Evolutionary conservation across 108 stramenopile genomes (phyloP).

Genomic region (Skeletonema grethae): DNA sequence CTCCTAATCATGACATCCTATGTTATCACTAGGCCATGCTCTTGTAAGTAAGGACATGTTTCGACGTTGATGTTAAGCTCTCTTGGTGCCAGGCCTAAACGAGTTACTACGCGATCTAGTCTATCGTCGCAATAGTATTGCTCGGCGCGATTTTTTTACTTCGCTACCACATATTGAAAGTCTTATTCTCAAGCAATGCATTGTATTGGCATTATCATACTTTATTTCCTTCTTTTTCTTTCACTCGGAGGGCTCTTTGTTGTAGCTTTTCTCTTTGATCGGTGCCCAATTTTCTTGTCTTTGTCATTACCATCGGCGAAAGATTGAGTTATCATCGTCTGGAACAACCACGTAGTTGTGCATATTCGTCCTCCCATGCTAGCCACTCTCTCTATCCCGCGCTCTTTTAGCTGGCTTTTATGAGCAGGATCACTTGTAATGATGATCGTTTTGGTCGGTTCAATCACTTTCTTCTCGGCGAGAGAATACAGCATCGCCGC

Average conservation of each 20-base stretch:
- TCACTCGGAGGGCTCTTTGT: not conserved
- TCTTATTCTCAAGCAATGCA: too few species aligned
- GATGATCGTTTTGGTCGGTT: constrained; percentile 39
- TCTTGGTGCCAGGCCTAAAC: too few species aligned
- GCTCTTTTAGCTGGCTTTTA: constrained; percentile 24
- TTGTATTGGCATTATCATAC: too few species aligned
- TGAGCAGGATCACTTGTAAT: constrained; percentile 44
- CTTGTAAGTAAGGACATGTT: too few species aligned
- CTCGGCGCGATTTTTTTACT: too few species aligned
- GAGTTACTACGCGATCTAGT: too few species aligned
- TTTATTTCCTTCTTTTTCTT: not conserved
- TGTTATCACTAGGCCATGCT: too few species aligned
- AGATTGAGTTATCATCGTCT: constrained; percentile 46
- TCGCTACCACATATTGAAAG: too few species aligned
- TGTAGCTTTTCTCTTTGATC: constrained; percentile 1
- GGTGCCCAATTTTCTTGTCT: not conserved
- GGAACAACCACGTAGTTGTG: constrained; percentile 52
- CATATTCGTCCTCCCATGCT: constrained; percentile 13
- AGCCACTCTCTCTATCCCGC: constrained; percentile 18
- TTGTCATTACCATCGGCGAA: constrained; percentile 3
- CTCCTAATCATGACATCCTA: too few species aligned
- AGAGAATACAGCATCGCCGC: constrained; percentile 46
- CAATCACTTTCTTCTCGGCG: constrained; percentile 7
- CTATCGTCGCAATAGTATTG: too few species aligned
- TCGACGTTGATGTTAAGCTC: too few species aligned